Evolutionary conservation across 495 filamentous ascomycete species (phyloP).

Genomic region (Daldinia loculata): DNA sequence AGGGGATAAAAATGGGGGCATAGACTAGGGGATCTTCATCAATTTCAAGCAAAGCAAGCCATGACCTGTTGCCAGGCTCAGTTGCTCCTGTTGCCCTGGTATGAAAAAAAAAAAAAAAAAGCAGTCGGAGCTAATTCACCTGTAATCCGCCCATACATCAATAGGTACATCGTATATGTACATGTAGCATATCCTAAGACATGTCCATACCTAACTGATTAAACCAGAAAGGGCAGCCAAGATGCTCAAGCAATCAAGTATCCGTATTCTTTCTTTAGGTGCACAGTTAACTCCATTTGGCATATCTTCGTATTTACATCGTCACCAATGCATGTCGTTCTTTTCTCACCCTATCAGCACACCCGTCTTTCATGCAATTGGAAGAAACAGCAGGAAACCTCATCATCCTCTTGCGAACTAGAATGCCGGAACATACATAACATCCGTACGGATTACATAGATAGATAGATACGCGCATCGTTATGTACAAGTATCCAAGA

Average conservation of each 20-base stretch:
- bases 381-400: slow-evolving; percentile 16
- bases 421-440: slow-evolving; percentile 9
- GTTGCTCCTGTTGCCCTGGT: slow-evolving; percentile 6
- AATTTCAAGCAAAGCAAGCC: slow-evolving; percentile 38
- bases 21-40: slow-evolving; percentile 38
- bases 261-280: slow-evolving; percentile 2
- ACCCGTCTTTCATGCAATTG: slow-evolving; percentile 18
- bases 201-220: neutral
- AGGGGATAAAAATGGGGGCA: slow-evolving; percentile 18
- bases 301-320: slow-evolving; percentile 29
- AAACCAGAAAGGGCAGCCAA: slow-evolving; percentile 4
- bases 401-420: slow-evolving; percentile 2
- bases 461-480: neutral
- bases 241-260: neutral
- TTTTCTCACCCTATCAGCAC: slow-evolving; percentile 34
- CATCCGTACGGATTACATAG: too few relatives aligned
- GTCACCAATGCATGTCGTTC: slow-evolving; percentile 24
- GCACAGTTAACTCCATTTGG: neutral
- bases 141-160: neutral
- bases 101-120: slow-evolving; percentile 3
- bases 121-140: slow-evolving; percentile 23
- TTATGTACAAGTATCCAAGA: slow-evolving; percentile 1
- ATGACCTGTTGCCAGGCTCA: neutral
- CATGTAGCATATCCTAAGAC: too few relatives aligned
- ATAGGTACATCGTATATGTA: neutral